Evolutionary conservation across 106 monocot genomes (phyloP), one percentile per base, ranked within the genome.

Genomic region (Iris macrosiphon): DNA sequence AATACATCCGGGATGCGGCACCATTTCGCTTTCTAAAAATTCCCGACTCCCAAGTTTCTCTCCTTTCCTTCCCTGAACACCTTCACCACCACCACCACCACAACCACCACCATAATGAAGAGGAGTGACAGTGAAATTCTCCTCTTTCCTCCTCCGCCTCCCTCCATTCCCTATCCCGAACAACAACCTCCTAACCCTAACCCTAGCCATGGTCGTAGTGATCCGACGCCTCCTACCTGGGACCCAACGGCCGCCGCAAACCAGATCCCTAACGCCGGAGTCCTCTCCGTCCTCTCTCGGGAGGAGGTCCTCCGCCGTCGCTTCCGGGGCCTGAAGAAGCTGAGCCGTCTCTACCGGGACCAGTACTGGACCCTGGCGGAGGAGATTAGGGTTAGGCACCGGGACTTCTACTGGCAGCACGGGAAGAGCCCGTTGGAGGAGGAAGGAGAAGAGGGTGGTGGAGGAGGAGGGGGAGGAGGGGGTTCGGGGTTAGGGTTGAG

Each of bases 301-400:
- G 74, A 71, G 67, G 74, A 81, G 57, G 77, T 87, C 23, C 70
- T 87, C 15, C 81, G 74, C 6, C 87, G 87, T 12, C 77, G 87
- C 2, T 49, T 59, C 20, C 47, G 68, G 16, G 70, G 66, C 6
- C 19, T 55, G 37, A 66, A 55, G 63, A 61, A 63, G 44, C 60
- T 81, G 9, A 20, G 20, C 11, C 53, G 42, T 37, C 48, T 45
- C 57, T 80, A 86, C 49, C 52, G 57, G 51, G 32, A 48, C 10
- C 74, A 71, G 28, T 77, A 66, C 39, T 77, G 77, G 77, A 71
- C 47, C 1, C 27, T 77, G 10, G 35, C 43, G 37, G 77, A 77
- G 42, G 77, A 77, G 42, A 46, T 77, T 19, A 71, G 61, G 60
- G 45, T 54, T 27, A 59, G 51, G 41, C 77, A 77, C 33, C 49